Conservation (phyloP, 768 basidiomycete species). For the Astraeus odoratus region DNA sequence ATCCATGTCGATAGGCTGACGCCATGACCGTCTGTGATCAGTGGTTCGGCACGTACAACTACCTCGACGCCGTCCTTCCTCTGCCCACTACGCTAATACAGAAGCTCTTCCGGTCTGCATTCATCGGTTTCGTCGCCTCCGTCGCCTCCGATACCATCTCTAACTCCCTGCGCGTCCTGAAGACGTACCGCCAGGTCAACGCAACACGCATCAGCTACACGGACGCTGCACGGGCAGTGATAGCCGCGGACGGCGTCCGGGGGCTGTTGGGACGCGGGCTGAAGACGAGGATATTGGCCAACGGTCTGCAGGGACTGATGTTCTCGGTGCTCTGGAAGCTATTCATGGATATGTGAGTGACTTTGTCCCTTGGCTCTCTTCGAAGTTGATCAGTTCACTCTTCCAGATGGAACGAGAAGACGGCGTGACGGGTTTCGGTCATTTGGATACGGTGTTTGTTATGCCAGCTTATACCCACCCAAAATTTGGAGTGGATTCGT, state of each 20-base stretch:
- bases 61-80: slow-evolving; percentile 59
- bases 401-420: slow-evolving; percentile 31
- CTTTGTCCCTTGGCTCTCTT: neutral
- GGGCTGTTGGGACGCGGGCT: slow-evolving; percentile 87
- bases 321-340: slow-evolving; percentile 89
- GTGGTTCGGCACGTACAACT: slow-evolving; percentile 89
- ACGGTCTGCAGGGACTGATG: slow-evolving; percentile 87
- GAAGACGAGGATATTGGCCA: slow-evolving; percentile 83
- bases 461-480: too few relatives aligned
- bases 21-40: slow-evolving; percentile 25
- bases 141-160: slow-evolving; percentile 79
- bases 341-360: slow-evolving; percentile 79
- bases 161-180: slow-evolving; percentile 87
- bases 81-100: slow-evolving; percentile 41
- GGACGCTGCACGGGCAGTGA: slow-evolving; percentile 70
- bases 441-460: too few relatives aligned
- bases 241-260: slow-evolving; percentile 64
- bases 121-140: slow-evolving; percentile 88
- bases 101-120: slow-evolving; percentile 70
- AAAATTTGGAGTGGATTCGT: too few relatives aligned
- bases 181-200: slow-evolving; percentile 93
- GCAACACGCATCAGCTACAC: slow-evolving; percentile 73
- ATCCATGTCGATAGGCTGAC: neutral
- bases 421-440: slow-evolving; percentile 9
- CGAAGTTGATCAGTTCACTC: neutral